Evolutionary conservation across 306 rosid species (phyloP), one percentile per base, ranked within the genome.

Genomic region (Mimosa bimucronata): DNA sequence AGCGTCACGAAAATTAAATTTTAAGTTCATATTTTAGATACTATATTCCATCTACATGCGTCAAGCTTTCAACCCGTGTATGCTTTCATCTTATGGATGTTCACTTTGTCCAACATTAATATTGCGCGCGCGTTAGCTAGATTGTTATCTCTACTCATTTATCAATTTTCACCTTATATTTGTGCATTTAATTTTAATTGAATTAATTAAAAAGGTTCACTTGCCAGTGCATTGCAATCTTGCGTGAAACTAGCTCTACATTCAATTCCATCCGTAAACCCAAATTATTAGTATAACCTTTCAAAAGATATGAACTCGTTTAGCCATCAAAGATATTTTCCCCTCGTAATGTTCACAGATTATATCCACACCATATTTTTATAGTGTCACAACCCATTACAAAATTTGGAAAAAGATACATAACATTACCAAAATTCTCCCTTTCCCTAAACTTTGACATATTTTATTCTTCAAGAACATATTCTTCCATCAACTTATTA

Each of bases 401-500:
- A 55, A 21, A 55, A 26, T 55, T 55, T 4, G 62, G 29, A 21
- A 53, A 79, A 70, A 69, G 50, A 16, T 55, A 69, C 70, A 69
- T 41, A 3, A 57, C 28, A 13, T 6, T 5, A 73, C 5, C n/a
- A 11, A 19, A 48, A 26, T 2, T 52, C 72, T 29, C 46, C 41
- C 41, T 42, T 29, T 70, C 71, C 34, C 67, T 74, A 55, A 55
- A 9, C 12, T 25, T 10, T 52, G 31, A 73, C 50, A 74, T 1
- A 3, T 25, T 30, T 29, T 29, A 18, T 30, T 23, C 7, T 23
- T 23, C 31, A n/a, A 75, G 55, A 41, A 44, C 3, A n/a, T 29
- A 73, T 37, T 79, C 80, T 79, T 65, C 50, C 13, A 66, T 76
- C 77, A 46, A 68, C 77, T 83, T 81, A 79, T 86, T 86, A 16